Evolutionary conservation across 2,329 filamentous ascomycete species (phyloP).

Genomic region (Chrysoporthe deuterocubensis): DNA sequence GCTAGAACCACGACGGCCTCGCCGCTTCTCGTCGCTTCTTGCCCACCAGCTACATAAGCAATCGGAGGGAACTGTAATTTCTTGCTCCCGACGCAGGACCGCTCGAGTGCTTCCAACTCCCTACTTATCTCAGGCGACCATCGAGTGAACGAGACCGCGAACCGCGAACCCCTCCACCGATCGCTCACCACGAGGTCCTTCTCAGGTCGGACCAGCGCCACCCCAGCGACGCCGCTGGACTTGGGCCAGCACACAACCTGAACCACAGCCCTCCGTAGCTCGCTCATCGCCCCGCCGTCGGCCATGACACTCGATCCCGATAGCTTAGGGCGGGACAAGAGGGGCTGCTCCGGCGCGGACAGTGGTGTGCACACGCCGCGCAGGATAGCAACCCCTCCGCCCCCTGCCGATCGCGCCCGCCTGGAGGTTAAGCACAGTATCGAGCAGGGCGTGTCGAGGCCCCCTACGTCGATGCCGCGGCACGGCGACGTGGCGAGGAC

Average conservation of each 20-base stretch:
- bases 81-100: neutral
- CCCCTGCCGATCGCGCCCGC: conserved; percentile 47
- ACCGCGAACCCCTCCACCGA: neutral
- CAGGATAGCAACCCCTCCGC: conserved; percentile 34
- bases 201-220: conserved; percentile 1
- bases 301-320: conserved; percentile 27
- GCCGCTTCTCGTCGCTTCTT: neutral
- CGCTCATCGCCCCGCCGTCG: neutral
- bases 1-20: conserved; percentile 5
- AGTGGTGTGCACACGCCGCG: conserved; percentile 31
- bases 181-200: neutral
- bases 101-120: neutral
- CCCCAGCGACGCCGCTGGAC: conserved; percentile 12
- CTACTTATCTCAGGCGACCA: neutral
- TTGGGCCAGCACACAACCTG: neutral
- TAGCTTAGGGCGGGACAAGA: conserved; percentile 17
- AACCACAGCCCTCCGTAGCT: conserved; percentile 8
- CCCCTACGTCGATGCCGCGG: conserved; percentile 41
- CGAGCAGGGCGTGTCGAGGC: conserved; percentile 41
- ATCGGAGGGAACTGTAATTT: neutral
- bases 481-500: conserved; percentile 43
- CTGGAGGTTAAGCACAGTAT: conserved; percentile 47
- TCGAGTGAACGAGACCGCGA: neutral
- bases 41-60: neutral
- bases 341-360: conserved; percentile 24